Percentiles rank a stretch among this genome's conserved stretches.
These are phyloP conservation scores for Botryosphaeria dothidea DNA, from an alignment of 2,329 filamentous ascomycete species.

Conservation along the genomic window DNA sequence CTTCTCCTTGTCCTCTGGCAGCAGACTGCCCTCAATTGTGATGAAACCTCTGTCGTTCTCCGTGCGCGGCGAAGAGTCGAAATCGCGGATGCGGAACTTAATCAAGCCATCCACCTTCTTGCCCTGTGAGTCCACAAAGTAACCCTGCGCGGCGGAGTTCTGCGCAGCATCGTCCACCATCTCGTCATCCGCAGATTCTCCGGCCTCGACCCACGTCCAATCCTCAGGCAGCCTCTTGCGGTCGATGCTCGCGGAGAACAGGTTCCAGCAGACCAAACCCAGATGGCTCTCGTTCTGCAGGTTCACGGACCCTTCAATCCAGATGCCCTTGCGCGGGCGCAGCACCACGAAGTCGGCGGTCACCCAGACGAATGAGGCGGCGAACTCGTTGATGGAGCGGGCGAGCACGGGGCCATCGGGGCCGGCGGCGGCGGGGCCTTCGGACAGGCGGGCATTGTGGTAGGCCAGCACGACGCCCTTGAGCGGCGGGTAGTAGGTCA, in stretches of 20 bases:
- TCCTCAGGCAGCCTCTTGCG: constrained; percentile 69
- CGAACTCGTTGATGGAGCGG: constrained; percentile 64
- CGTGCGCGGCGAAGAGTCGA: constrained; percentile 68
- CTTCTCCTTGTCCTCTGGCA: constrained; percentile 67
- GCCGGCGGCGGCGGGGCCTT: constrained; percentile 44
- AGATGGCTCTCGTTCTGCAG: constrained; percentile 87
- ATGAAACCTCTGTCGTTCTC: constrained; percentile 74
- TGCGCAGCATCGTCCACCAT: constrained; percentile 19
- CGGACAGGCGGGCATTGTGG: constrained; percentile 66
- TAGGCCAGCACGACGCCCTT: constrained; percentile 75
- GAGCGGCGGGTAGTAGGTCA: constrained; percentile 73
- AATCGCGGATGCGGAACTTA: constrained; percentile 78
- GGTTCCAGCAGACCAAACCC: constrained; percentile 84
- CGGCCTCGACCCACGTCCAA: constrained; percentile 78
- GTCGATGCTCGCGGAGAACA: constrained; percentile 89
- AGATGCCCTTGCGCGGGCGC: constrained; percentile 69
- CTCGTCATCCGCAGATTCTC: constrained; percentile 39
- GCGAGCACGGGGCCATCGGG: constrained; percentile 1
- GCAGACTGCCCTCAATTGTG: constrained; percentile 85
- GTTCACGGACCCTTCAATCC: constrained; percentile 79
- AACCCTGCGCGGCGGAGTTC: constrained; percentile 53
- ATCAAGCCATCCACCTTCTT: constrained; percentile 67
- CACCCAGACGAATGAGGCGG: constrained; percentile 82
- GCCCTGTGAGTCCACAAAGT: constrained; percentile 74
- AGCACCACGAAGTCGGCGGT: constrained; percentile 87